Base-by-base conservation (phyloP, 106 monocot species). In the Phalaenopsis aphrodite region DNA sequence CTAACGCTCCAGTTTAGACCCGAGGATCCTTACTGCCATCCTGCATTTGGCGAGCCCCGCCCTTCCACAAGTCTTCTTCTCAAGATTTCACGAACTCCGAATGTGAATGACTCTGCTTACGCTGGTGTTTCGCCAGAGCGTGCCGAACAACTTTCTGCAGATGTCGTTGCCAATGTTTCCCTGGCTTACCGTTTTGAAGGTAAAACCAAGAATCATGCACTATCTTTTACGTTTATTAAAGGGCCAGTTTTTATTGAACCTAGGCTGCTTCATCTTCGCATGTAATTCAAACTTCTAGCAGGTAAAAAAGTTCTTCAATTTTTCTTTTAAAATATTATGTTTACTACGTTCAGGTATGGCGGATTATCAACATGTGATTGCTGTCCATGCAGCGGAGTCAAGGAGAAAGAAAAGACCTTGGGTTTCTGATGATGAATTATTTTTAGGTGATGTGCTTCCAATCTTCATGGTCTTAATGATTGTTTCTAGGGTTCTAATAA, bases 1-100 rank as follows among this genome's bases (percentile, higher is more conserved):
- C 57, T 94, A 43, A 87, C 90, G 85, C 90, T 98, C 79, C 87
- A 92, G 10, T 98, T 98, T 83, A 85, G 94, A 42, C 97, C 97
- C 3, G 97, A 94, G 75, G 97, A 98, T 56, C 97, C 94, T 36
- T 89, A 81, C 78, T 90, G 79, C 76, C 97, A 94, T 84, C 97
- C 94, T 1, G 82, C 90, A 23, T 84, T 88, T 30, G 97, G 92
- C 1, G 88, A 92, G 43, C 79, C 81, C 16, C 87, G 86, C 2
- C 36, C 85, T 4, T 84, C 77, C 42, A 67, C 84, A 4, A 77
- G 79, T 41, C 88, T 94, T 36, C 86, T 98, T 41, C 89, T 98
- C 12, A 87, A 79, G 65, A 79, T 98, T 55, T 87, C 87, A 56
- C 89, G 83, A 82, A 79, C 58, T 46, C 82, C 23, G 56, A 52